Evolutionary conservation across 768 basidiomycete genomes (phyloP).

Genomic region (Mycena alexandri): DNA sequence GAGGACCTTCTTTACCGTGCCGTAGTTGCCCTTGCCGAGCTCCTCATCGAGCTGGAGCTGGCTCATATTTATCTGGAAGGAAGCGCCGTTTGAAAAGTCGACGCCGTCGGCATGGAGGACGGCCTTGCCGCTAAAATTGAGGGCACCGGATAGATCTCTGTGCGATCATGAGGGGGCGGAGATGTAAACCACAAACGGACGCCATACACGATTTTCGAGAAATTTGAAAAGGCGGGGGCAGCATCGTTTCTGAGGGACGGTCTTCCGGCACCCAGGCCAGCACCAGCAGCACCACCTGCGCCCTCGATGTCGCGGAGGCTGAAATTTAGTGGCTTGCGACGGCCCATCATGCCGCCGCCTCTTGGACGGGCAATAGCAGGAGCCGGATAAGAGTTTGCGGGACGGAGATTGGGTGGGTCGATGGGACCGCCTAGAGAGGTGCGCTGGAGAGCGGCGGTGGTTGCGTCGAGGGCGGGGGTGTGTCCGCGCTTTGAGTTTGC

Average conservation of each 20-base stretch:
- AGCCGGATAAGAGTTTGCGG: constrained; percentile 53
- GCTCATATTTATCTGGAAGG: constrained; percentile 94
- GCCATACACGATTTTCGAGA: constrained; percentile 92
- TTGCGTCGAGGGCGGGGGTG: constrained; percentile 54
- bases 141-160: constrained; percentile 95
- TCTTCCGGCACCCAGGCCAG: constrained; percentile 79
- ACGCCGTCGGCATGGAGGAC: constrained; percentile 89
- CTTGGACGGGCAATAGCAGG: constrained; percentile 41
- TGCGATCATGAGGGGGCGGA: constrained; percentile 28
- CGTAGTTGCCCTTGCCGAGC: constrained; percentile 96
- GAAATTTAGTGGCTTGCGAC: constrained; percentile 70
- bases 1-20: constrained; percentile 95
- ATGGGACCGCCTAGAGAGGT: constrained; percentile 41
- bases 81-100: constrained; percentile 89
- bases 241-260: constrained; percentile 61
- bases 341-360: constrained; percentile 53
- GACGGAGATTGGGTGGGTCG: constrained; percentile 44
- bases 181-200: constrained; percentile 8
- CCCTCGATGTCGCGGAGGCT: constrained; percentile 74
- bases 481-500: constrained; percentile 49
- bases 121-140: constrained; percentile 95
- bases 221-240: constrained; percentile 87
- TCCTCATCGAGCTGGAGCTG: constrained; percentile 93
- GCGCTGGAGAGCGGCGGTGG: constrained; percentile 55
- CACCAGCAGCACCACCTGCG: constrained; percentile 68